Evolutionary conservation across 768 basidiomycete species (phyloP), one percentile per base, ranked within the genome.

Genomic region (Trametes coccinea): DNA sequence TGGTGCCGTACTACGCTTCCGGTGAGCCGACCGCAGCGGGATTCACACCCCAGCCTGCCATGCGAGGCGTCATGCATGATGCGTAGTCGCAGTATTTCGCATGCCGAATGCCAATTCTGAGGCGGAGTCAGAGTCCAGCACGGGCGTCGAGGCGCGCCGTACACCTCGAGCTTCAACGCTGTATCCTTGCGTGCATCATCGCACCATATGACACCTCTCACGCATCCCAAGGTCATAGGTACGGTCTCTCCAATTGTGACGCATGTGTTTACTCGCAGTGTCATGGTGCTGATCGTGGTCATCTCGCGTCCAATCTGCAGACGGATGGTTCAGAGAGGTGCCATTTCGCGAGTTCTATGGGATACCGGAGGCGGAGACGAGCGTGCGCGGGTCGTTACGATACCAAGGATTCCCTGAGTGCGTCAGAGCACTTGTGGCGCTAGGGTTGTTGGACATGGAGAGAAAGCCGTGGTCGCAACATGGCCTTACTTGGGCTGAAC

Each of bases 331-430:
- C 81, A 85, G 90, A 62, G 95, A 98, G 2, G 83, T 87, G 4
- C 88, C 90, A 5, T 99, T 95, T 86, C 83, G 84, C 64, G 89
- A 97, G 76, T 94, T 82, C 70, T 99, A 99, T 80, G 79, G 83
- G 66, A 95, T 99, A 64, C 91, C 92, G 9, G 97, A 98, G 74
- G 94, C 93, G 10, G 87, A 97, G 78, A 95, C 92, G 4, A 82
- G 95, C 62, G 82, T 98, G 52, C 86, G 97, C 37, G 97, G 97
- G 31, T 98, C 97, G 2, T 78, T 98, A 74, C 82, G 96, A 62
- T 98, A 94, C 77, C 92, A 94, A 70, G 95, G 95, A 52, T 98
- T 98, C 92, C 94, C 95, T 9, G 89, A 92, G 76, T 96, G 98
- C 75, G 88, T 98, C 76, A 84, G 82, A 66, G 88, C 89, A 3